phyloP scores from a whole-genome alignment of 73 alveolate genomes.

The Paraurostyla sp. region DNA sequence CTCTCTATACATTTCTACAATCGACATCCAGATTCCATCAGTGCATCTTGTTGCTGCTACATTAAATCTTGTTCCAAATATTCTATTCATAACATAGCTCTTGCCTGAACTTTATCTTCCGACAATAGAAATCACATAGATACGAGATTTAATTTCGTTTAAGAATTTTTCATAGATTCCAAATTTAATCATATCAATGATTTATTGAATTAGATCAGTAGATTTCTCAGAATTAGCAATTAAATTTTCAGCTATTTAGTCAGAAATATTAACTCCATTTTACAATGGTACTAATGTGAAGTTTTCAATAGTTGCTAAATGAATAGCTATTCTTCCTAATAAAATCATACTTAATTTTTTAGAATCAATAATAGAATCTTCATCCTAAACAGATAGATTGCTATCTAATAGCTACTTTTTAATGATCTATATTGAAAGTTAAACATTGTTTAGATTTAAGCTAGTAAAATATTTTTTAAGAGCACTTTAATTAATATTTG shows the following conservation, averaged over 20 bases:
- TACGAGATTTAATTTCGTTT: background rate
- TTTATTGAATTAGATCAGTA: constrained; percentile 13
- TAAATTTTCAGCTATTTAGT: constrained; percentile 21
- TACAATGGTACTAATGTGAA: constrained; percentile 26
- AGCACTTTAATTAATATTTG: background rate
- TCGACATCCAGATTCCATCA: constrained; percentile 86
- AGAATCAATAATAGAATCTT: background rate
- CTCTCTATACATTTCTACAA: constrained; percentile 22
- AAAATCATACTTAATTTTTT: background rate
- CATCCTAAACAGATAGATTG: background rate
- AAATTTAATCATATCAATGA: constrained; percentile 24
- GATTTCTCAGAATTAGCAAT: background rate
- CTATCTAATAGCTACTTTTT: too few species aligned
- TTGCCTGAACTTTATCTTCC: constrained; percentile 83
- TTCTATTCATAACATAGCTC: constrained; percentile 78
- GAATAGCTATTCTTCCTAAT: constrained; percentile 39
- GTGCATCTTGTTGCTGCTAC: constrained; percentile 87
- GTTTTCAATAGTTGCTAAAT: constrained; percentile 44
- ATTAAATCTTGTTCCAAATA: constrained; percentile 83
- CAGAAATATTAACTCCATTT: constrained; percentile 41
- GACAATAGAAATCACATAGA: constrained; percentile 57
- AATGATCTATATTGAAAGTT: too few species aligned
- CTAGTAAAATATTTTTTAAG: background rate
- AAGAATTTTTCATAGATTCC: constrained; percentile 36
- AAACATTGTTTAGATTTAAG: too few species aligned